phyloP scores from a whole-genome alignment of 2,329 filamentous ascomycete genomes.

The Hyphodiscus sp. region DNA sequence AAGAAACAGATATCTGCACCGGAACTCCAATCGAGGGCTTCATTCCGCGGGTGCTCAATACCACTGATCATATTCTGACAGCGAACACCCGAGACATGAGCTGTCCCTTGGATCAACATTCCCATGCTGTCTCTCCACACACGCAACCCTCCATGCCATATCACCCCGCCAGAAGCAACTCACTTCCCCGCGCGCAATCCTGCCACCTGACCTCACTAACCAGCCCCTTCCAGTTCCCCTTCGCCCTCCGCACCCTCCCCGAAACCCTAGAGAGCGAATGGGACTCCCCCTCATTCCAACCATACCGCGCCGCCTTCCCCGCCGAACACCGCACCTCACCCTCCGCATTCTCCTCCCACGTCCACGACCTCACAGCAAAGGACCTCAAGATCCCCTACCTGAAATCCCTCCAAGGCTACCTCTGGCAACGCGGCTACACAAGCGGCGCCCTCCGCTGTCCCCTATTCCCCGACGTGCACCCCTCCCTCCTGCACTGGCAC shows the following conservation, averaged over 20 bases:
- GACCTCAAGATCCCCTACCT: slow-evolving; percentile 73
- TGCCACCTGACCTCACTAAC: slow-evolving; percentile 6
- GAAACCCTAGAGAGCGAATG: slow-evolving; percentile 59
- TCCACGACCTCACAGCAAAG: slow-evolving; percentile 60
- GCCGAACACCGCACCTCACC: slow-evolving; percentile 52
- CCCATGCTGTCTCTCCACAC: not conserved
- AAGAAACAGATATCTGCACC: not conserved
- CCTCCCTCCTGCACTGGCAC: slow-evolving; percentile 53
- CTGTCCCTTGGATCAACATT: not conserved
- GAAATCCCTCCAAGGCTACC: slow-evolving; percentile 68
- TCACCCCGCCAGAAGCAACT: not conserved
- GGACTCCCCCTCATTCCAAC: slow-evolving; percentile 56
- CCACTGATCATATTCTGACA: not conserved
- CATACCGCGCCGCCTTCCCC: slow-evolving; percentile 67
- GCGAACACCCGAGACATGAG: not conserved
- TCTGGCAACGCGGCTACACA: slow-evolving; percentile 71
- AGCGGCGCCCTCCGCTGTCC: slow-evolving; percentile 64
- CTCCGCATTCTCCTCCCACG: slow-evolving; percentile 56
- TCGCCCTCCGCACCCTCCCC: slow-evolving; percentile 62
- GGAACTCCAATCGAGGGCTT: not conserved
- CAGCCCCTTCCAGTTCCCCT: slow-evolving; percentile 58
- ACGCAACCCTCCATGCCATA: not conserved
- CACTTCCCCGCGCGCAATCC: not conserved
- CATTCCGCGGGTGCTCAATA: not conserved
- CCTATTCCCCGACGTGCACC: slow-evolving; percentile 68